A percentile compares a stretch with the other conserved stretches of the same genome.
Evolutionary conservation across 2,329 filamentous ascomycete species (phyloP).

Genomic region (Fusarium sp.): DNA sequence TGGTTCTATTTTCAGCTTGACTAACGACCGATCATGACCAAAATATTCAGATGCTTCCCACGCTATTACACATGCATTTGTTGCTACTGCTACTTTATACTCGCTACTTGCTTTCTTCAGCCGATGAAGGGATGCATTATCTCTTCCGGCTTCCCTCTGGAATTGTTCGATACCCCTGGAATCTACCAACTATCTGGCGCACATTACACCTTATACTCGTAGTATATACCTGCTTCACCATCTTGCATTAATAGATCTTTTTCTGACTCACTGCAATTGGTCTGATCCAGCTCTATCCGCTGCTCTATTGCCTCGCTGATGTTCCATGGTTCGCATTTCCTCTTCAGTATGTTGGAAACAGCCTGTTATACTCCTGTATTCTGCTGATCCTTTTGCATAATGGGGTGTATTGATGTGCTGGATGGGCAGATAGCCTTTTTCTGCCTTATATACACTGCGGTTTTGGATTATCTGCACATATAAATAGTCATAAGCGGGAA

Average conservation of each 20-base stretch:
- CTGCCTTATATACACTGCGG: slow-evolving; percentile 21
- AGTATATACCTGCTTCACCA: slow-evolving; percentile 18
- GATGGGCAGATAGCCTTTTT: slow-evolving; percentile 1
- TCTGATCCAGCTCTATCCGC: slow-evolving; percentile 3
- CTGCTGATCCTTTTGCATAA: slow-evolving; percentile 22
- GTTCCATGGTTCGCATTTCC: slow-evolving; percentile 11
- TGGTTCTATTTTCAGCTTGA: slow-evolving; percentile 34
- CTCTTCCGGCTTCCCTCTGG: slow-evolving; percentile 18
- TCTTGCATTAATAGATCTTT: slow-evolving; percentile 21
- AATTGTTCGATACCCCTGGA: slow-evolving; percentile 41
- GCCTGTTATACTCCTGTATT: slow-evolving; percentile 14
- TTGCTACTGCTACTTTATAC: slow-evolving; percentile 14
- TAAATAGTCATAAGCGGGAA: slow-evolving; percentile 28
- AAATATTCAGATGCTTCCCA: slow-evolving; percentile 37
- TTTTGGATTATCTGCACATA: slow-evolving; percentile 23
- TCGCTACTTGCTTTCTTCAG: slow-evolving; percentile 31
- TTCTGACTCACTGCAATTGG: slow-evolving; percentile 1
- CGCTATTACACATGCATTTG: slow-evolving; percentile 33
- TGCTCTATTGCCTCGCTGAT: slow-evolving; percentile 8
- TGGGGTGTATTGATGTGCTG: slow-evolving; percentile 24
- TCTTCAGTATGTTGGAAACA: slow-evolving; percentile 9
- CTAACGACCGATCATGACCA: slow-evolving; percentile 43
- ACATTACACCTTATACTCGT: slow-evolving; percentile 14
- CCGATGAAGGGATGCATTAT: slow-evolving; percentile 34
- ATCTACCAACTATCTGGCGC: slow-evolving; percentile 28